A percentile compares a stretch with the other conserved stretches of the same genome.
These are phyloP conservation scores for Paramecium sexaurelia DNA, from an alignment of 73 alveolate genomes.

Conservation along the genomic window DNA sequence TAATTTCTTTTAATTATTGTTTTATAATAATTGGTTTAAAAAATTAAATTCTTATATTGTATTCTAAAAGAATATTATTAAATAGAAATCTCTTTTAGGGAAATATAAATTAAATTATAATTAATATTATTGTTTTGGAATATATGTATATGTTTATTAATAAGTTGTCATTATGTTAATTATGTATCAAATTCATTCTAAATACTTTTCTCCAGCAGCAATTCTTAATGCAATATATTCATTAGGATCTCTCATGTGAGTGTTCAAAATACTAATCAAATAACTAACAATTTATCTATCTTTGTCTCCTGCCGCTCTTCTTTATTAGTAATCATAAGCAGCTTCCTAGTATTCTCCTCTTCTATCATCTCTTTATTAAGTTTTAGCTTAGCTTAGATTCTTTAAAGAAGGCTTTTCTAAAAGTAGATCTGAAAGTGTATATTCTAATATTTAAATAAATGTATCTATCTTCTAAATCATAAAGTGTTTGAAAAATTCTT, in stretches of 20 bases:
- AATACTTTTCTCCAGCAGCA: constrained; percentile 50
- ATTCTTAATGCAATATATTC: constrained; percentile 48
- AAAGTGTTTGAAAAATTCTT: constrained; percentile 47
- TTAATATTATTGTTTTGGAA: too few species aligned
- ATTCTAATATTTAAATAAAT: constrained; percentile 5
- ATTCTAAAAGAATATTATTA: too few species aligned
- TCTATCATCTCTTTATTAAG: constrained; percentile 64
- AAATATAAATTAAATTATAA: too few species aligned
- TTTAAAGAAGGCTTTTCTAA: neutral
- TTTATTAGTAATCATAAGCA: constrained; percentile 61
- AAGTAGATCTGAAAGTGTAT: neutral
- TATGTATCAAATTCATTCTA: neutral
- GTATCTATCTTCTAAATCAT: constrained; percentile 58
- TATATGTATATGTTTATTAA: neutral
- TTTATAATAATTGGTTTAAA: too few species aligned
- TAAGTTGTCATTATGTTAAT: neutral
- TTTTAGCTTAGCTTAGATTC: constrained; percentile 64
- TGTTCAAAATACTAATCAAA: neutral
- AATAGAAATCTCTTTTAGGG: too few species aligned
- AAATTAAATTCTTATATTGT: too few species aligned
- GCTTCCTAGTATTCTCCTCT: constrained; percentile 65
- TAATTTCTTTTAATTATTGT: neutral
- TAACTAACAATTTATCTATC: constrained; percentile 26
- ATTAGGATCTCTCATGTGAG: constrained; percentile 34
- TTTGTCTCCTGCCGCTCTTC: constrained; percentile 52